Evolutionary conservation across 805 yeast species (phyloP).

Genomic region (Nematodospora valgi): DNA sequence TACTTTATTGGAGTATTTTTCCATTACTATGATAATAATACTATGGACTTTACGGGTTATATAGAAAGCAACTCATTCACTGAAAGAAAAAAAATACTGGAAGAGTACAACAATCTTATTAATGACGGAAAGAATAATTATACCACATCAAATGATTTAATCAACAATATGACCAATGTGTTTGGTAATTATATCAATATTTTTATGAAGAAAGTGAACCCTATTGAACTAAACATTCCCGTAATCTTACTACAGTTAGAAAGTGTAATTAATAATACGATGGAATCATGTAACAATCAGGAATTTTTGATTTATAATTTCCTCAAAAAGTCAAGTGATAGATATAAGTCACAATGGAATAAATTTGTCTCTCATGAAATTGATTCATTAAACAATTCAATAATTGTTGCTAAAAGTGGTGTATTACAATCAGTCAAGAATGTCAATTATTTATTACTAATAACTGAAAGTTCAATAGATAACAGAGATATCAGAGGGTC

Average conservation of each 20-base stretch:
- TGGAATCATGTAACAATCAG: slow-evolving; percentile 50
- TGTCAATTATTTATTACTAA: slow-evolving; percentile 28
- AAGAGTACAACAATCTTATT: slow-evolving; percentile 20
- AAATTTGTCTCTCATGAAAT: slow-evolving; percentile 56
- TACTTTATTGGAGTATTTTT: slow-evolving; percentile 39
- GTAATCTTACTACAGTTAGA: slow-evolving; percentile 28
- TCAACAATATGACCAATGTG: slow-evolving; percentile 42
- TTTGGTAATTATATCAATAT: slow-evolving; percentile 41
- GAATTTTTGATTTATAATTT: slow-evolving; percentile 55
- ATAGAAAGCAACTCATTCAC: slow-evolving; percentile 24
- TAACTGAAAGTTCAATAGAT: slow-evolving; percentile 33
- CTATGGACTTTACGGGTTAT: slow-evolving; percentile 27
- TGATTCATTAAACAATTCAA: slow-evolving; percentile 31
- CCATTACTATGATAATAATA: slow-evolving; percentile 32
- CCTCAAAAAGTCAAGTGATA: slow-evolving; percentile 50
- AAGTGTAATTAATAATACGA: slow-evolving; percentile 25
- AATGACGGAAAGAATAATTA: slow-evolving; percentile 45
- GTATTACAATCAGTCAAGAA: slow-evolving; percentile 32
- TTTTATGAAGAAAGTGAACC: slow-evolving; percentile 33
- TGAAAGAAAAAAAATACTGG: slow-evolving; percentile 27
- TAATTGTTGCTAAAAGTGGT: slow-evolving; percentile 35
- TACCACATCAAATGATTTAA: slow-evolving; percentile 40
- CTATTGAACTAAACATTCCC: slow-evolving; percentile 34
- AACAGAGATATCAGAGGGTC: slow-evolving; percentile 16
- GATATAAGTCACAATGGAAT: slow-evolving; percentile 54